Conservation (phyloP, 352 stramenopile species). For the Phytophthora foliorum region DNA sequence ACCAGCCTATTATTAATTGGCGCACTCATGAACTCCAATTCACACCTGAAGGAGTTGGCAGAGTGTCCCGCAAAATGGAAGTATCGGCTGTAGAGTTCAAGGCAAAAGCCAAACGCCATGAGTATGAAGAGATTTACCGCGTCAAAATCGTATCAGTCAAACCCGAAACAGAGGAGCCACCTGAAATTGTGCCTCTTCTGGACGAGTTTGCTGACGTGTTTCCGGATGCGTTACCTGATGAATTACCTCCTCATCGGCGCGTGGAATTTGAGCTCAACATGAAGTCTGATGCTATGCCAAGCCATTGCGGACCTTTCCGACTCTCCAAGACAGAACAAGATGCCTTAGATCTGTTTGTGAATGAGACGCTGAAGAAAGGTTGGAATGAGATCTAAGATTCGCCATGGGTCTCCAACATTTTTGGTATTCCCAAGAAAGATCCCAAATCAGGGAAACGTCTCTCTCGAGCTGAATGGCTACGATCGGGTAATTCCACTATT, state of each 20-base stretch:
- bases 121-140: constrained; percentile 20
- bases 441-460: constrained; percentile 9
- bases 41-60: not conserved
- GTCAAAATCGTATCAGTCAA: constrained; percentile 8
- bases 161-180: not conserved
- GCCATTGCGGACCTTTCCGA: constrained; percentile 19
- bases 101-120: constrained; percentile 10
- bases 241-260: constrained; percentile 11
- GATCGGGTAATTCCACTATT: constrained; percentile 13
- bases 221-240: constrained; percentile 20
- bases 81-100: constrained; percentile 16
- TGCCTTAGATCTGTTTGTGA: constrained; percentile 18
- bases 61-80: constrained; percentile 1
- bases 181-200: not conserved
- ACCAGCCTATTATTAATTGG: constrained; percentile 20
- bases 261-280: constrained; percentile 35
- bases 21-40: constrained; percentile 6
- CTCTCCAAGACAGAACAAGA: constrained; percentile 21
- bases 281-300: constrained; percentile 27
- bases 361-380: constrained; percentile 18
- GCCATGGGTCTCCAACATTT: constrained; percentile 37
- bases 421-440: constrained; percentile 35
- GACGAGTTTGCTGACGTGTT: constrained; percentile 25
- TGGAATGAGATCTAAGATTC: constrained; percentile 38
- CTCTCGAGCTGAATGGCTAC: constrained; percentile 27